Evolutionary conservation across 2,329 filamentous ascomycete species (phyloP), one percentile per base, ranked within the genome.

Genomic region (Penicillium expansum): DNA sequence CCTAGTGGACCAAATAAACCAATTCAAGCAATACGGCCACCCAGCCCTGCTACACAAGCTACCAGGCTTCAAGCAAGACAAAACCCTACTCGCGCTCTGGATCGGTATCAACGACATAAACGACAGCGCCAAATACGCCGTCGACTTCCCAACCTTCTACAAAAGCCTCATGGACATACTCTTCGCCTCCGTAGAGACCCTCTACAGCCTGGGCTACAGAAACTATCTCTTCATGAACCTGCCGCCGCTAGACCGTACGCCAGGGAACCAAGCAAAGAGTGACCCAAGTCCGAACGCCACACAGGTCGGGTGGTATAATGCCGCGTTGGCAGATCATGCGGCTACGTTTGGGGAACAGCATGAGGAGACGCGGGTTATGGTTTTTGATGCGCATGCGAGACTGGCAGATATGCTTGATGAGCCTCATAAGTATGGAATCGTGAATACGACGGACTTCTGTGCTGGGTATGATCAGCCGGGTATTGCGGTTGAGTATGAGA

Each of bases 61-160:
- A 30, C 62, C 10, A 48, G 76, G 18, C 63, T 77, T 10, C 69
- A 74, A 16, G 61, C 69, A 4, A 68, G 55, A 16, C 27, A 13
- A 75, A 18, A 74, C 78, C 1, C 70, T 84, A 1, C 75, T 83
- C 0, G 77, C 78, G 2, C 66, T 83, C 37, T 85, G 79, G 78
- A 85, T 84, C 44, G 83, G 80, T 3, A 71, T 84, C 57, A 85
- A 85, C 64, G 82, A 85, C 55, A 81, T 85, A 58, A 76, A 74
- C 59, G 82, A 85, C 63, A 77, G 77, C 7, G 72, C 69, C 14
- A 74, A 77, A 39, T 77, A 76, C 47, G 72, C 70, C 32, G 72
- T 78, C 13, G 70, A 74, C 11, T 83, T 82, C 58, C 71, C 73
- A 3, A 68, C 63, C 0, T 77, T 81, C 60, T 83, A 82, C 63